Conservation (phyloP, 176 grass and related monocot species). For the Poa pratensis region DNA sequence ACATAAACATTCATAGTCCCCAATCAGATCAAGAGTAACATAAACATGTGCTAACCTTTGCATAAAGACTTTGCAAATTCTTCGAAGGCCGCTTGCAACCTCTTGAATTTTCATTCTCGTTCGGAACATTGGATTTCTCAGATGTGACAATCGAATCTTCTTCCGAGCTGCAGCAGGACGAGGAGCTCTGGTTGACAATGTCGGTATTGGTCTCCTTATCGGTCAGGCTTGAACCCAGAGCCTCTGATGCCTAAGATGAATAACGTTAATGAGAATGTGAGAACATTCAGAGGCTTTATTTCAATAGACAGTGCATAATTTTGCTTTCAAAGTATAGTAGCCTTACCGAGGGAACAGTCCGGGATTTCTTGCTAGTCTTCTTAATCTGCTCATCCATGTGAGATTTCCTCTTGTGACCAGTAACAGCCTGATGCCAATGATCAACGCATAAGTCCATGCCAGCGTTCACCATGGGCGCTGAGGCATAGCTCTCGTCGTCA, state of each 20-base stretch:
- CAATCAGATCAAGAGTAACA: background rate
- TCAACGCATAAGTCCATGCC: background rate
- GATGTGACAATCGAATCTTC: constrained; percentile 26
- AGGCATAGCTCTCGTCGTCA: background rate
- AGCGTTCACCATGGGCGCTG: background rate
- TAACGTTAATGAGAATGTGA: background rate
- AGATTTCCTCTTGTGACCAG: constrained; percentile 29
- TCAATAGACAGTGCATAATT: background rate
- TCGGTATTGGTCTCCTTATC: background rate
- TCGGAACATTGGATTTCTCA: constrained; percentile 18
- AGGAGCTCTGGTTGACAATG: constrained; percentile 10
- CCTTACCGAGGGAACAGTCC: constrained; percentile 22
- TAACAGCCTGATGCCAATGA: background rate
- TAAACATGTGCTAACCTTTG: constrained; percentile 32
- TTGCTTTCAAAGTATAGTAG: background rate
- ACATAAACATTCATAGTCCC: background rate
- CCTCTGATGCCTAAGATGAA: background rate
- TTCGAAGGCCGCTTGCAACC: constrained; percentile 26
- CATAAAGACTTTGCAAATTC: constrained; percentile 43
- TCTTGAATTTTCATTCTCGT: constrained; percentile 24
- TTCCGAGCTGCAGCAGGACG: constrained; percentile 37
- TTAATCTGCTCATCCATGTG: constrained; percentile 19
- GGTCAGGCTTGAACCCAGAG: background rate
- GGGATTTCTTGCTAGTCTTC: constrained; percentile 16
- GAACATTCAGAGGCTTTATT: background rate